Base-by-base conservation (phyloP, 1,284 basidiomycete species). In the Rhodotorula sp. region DNA sequence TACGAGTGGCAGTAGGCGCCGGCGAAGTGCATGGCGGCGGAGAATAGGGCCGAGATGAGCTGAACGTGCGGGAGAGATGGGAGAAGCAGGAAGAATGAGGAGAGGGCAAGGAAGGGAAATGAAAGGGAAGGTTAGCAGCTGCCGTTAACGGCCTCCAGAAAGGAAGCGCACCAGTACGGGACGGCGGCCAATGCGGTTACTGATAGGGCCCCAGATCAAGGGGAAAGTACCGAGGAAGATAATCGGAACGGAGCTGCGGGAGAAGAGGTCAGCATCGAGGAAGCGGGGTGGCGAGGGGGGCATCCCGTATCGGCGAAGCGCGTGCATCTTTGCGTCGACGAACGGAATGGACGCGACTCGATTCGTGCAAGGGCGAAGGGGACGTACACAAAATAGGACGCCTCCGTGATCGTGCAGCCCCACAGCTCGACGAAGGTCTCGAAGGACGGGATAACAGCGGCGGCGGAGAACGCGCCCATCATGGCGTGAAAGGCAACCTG, bases 191-290 rank as follows among this genome's bases (percentile, higher is more conserved):
- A 76, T 67, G 8, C 72, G 69, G 13, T 58, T 39, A 19, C 64
- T 54, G 37, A 73, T 48, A 10, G 74, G 74, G 0, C 48, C 60
- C 58, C 67, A 67, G 5, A 76, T 0, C 0, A 76, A 63, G 7
- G 70, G 72, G n/a, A 66, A 67, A 5, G 57, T 58, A 3, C 72
- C 69, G 37, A 73, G 54, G 61, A 76, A 66, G 32, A 76, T 53
- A 58, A 73, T 69, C 1, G 51, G 62, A 17, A 63, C 57, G 57
- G n/a, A 29, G n/a, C 62, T 56, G 53, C 13, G 32, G 1, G 21
- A 36, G 56, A 6, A 5, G 39, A 58, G 37, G 37, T 29, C 27
- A 29, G 25, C 34, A 25, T 25, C 19, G 48, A 29, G 46, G 37
- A 34, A 19, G 19, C 51, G 17, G 1, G 2, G 19, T 36, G 36